These are phyloP conservation scores for Diplodia corticola DNA, from an alignment of 2,329 filamentous ascomycete genomes.

Conservation along the genomic window DNA sequence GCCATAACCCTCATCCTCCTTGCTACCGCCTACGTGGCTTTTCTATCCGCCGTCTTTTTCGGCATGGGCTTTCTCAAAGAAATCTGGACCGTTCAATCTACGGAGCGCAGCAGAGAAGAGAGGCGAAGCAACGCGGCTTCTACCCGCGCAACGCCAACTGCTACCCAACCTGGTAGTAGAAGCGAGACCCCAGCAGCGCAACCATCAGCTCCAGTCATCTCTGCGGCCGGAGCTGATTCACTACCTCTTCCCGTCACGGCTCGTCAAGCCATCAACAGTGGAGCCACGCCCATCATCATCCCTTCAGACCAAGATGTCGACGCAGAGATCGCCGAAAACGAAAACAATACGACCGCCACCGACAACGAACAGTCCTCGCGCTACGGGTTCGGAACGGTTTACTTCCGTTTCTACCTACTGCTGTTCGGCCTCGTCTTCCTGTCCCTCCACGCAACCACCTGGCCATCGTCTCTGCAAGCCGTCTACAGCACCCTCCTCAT, in stretches of 20 bases:
- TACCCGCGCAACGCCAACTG: conserved; percentile 25
- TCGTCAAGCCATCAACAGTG: conserved; percentile 28
- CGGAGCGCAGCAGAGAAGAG: conserved; percentile 47
- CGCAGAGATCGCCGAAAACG: conserved; percentile 32
- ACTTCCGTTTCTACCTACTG: conserved; percentile 62
- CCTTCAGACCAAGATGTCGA: conserved; percentile 59
- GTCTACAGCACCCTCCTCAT: conserved; percentile 63
- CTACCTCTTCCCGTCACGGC: conserved; percentile 56
- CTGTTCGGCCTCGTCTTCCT: conserved; percentile 60
- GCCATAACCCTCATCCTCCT: conserved; percentile 57
- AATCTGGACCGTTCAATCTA: conserved; percentile 64
- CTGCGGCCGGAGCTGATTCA: conserved; percentile 36
- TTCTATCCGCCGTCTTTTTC: conserved; percentile 62
- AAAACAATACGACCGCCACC: conserved; percentile 34
- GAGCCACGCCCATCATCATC: conserved; percentile 58
- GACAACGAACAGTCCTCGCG: conserved; percentile 48
- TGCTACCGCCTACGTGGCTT: conserved; percentile 58
- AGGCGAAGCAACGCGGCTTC: conserved; percentile 40
- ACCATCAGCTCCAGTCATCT: conserved; percentile 26
- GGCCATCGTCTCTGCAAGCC: conserved; percentile 54
- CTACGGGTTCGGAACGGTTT: conserved; percentile 50
- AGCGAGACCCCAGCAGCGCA: conserved; percentile 27
- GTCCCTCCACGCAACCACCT: conserved; percentile 59
- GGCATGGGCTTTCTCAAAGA: conserved; percentile 67
- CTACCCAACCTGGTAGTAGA: conserved; percentile 27